Base-by-base conservation (phyloP, 2,329 filamentous ascomycete species). In the Hirsutella minnesotensis region DNA sequence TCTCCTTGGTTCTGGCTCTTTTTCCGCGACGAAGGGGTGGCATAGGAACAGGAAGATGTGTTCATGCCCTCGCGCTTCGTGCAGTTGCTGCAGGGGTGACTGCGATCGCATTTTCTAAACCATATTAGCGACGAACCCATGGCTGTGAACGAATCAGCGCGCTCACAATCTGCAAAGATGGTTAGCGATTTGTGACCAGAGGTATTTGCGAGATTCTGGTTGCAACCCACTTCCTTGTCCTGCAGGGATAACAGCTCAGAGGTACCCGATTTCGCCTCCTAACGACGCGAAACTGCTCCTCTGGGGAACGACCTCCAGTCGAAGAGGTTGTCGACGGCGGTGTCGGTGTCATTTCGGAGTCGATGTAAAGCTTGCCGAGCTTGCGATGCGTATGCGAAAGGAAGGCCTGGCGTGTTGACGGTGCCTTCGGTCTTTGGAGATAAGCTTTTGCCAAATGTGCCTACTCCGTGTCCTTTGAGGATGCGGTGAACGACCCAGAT, bases 251-350 rank as follows among this genome's bases (percentile, higher is more conserved):
- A 61, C 90, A 96, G 56, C 88, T 95, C 40, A 96, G 71, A 38
- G 90, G 90, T 15, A 95, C 82, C 46, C 90, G 75, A 57, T 96
- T 95, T 60, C 90, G 79, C 68, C 94, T 94, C 51, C 90, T 81
- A 46, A 95, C 85, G 40, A 95, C 82, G 53, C 86, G 79, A 56
- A 86, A 94, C 51, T 90, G 83, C 42, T 85, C 79, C 60, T 95
- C 86, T 29, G 89, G 87, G 37, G 88, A 94, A 48, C 84, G 82
- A 20, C 69, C 73, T 49, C 83, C 78, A 46, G 80, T 80, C 50
- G 87, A 92, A 9, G 86, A 84, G 30, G 79, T 81, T 42, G 83
- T 86, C 24, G 84, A 88, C 18, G 83, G 80, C 43, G 86, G 83
- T 40, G 85, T 88, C 20, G 83, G 83, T 46, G 80, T 79, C 83